These are phyloP conservation scores for Boletus vermiculosoides DNA, from an alignment of 768 basidiomycete species.

Conservation along the genomic window DNA sequence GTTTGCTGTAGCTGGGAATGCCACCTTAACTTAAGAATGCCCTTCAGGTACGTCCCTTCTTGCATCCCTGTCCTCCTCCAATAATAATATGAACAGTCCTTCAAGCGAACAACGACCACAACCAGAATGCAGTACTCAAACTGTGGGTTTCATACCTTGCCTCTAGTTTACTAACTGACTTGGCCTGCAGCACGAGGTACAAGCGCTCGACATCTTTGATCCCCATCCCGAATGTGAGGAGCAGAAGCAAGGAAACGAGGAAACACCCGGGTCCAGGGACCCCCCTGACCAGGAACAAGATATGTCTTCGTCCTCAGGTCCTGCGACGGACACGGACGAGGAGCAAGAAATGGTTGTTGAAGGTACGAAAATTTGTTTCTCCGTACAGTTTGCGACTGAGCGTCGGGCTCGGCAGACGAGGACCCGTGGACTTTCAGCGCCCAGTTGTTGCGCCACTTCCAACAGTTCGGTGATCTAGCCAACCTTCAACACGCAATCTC, in stretches of 20 bases:
- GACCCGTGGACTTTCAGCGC: not conserved
- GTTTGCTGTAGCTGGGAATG: not conserved
- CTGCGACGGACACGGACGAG: not conserved
- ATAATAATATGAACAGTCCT: not conserved
- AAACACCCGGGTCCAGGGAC: not conserved
- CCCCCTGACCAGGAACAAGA: not conserved
- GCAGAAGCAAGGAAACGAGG: not conserved
- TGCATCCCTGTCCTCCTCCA: not conserved
- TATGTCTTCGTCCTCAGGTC: not conserved
- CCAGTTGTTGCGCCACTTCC: not conserved
- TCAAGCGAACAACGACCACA: not conserved
- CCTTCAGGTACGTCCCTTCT: not conserved
- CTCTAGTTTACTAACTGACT: not conserved
- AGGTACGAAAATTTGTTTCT: not conserved
- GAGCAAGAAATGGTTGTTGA: not conserved
- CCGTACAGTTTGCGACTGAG: not conserved
- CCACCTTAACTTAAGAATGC: not conserved
- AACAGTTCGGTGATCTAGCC: not conserved
- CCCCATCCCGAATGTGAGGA: not conserved
- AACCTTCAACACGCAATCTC: conserved; percentile 6
- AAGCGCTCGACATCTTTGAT: too few relatives aligned
- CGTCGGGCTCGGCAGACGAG: not conserved
- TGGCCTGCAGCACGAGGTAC: not conserved
- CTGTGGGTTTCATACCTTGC: not conserved
- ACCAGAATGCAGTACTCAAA: not conserved